phyloP scores from a whole-genome alignment of 2,329 filamentous ascomycete species.

The Arachnopeziza araneosa region DNA sequence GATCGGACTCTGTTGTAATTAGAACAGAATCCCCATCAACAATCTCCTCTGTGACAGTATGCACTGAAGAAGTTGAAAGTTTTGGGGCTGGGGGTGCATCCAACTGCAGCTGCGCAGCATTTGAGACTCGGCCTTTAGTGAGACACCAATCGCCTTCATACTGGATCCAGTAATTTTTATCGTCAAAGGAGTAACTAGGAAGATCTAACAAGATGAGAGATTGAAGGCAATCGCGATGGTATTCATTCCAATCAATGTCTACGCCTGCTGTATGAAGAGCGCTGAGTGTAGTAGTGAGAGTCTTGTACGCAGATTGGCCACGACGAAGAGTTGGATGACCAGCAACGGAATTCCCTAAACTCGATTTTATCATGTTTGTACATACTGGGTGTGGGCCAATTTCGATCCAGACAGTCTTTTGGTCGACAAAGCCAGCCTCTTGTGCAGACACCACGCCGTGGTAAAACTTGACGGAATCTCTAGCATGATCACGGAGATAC shows the following conservation, averaged over 20 bases:
- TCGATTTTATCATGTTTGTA: slow-evolving; percentile 60
- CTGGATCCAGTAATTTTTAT: slow-evolving; percentile 62
- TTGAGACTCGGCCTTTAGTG: neutral
- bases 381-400: slow-evolving; percentile 67
- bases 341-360: slow-evolving; percentile 32
- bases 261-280: slow-evolving; percentile 57
- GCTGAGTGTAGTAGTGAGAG: slow-evolving; percentile 50
- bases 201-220: slow-evolving; percentile 54
- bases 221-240: slow-evolving; percentile 53
- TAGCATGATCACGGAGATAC: slow-evolving; percentile 59
- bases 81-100: slow-evolving; percentile 32
- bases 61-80: slow-evolving; percentile 51
- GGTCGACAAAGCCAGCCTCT: slow-evolving; percentile 52
- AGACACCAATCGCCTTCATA: slow-evolving; percentile 30
- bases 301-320: slow-evolving; percentile 58
- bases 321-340: slow-evolving; percentile 37
- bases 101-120: neutral
- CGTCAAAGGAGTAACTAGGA: slow-evolving; percentile 62
- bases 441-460: slow-evolving; percentile 54
- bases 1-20: slow-evolving; percentile 29
- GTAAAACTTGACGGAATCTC: slow-evolving; percentile 63
- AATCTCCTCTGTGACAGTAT: slow-evolving; percentile 46
- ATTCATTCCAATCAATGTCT: slow-evolving; percentile 64
- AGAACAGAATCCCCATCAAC: neutral
- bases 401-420: slow-evolving; percentile 63